A percentile compares a stretch with the other conserved stretches of the same genome.
These are phyloP conservation scores for Logfia minima DNA, from an alignment of 129 eudicot genomes.

Conservation along the genomic window DNA sequence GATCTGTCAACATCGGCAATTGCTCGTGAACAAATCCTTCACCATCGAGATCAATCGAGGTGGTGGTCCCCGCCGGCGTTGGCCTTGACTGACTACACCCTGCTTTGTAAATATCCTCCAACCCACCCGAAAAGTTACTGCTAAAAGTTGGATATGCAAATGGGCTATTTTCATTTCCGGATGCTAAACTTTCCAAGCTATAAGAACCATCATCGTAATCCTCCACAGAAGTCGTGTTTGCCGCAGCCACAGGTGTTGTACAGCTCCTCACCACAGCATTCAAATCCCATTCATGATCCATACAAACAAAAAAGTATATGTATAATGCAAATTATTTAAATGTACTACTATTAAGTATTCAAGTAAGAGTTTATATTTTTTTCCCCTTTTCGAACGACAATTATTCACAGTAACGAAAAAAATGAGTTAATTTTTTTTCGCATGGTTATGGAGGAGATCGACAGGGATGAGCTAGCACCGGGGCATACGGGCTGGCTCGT, in stretches of 20 bases:
- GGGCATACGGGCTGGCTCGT: constrained; percentile 13
- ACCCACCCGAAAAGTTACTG: constrained; percentile 30
- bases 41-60: constrained; percentile 19
- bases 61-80: background rate
- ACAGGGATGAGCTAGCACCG: background rate
- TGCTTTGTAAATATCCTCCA: constrained; percentile 50
- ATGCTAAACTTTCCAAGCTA: constrained; percentile 27
- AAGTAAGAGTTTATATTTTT: background rate
- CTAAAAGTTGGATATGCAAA: constrained; percentile 17
- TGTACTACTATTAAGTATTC: background rate
- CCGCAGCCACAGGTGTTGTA: constrained; percentile 28
- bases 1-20: constrained; percentile 29
- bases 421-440: background rate
- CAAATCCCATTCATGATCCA: constrained; percentile 67
- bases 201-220: constrained; percentile 27
- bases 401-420: background rate
- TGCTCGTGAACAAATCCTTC: constrained; percentile 27
- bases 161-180: constrained; percentile 8
- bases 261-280: constrained; percentile 73
- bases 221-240: constrained; percentile 12
- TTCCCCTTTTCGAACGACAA: no score
- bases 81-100: constrained; percentile 26
- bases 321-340: background rate
- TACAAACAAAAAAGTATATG: background rate
- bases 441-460: background rate